Conservation (phyloP, 768 basidiomycete species). For the Termitomyces sp. region DNA sequence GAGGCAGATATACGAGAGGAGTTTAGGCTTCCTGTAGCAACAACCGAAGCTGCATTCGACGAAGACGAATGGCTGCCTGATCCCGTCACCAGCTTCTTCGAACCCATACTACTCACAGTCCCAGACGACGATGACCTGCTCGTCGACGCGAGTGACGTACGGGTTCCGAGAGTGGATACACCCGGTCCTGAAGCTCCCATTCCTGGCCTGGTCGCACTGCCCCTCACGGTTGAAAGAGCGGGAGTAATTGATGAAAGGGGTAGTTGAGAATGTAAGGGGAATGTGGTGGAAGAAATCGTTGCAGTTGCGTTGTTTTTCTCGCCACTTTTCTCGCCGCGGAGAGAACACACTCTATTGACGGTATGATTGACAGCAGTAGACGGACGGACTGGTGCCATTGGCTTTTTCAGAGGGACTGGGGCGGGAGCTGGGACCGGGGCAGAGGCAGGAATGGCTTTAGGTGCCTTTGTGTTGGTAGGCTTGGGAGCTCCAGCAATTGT, state of each 20-base stretch:
- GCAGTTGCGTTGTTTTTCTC: slow-evolving; percentile 12
- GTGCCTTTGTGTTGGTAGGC: not conserved
- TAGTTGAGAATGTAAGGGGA: slow-evolving; percentile 14
- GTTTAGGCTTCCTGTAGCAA: slow-evolving; percentile 12
- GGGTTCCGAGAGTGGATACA: slow-evolving; percentile 43
- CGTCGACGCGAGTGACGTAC: slow-evolving; percentile 21
- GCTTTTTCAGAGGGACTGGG: slow-evolving; percentile 11
- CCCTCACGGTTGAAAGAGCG: slow-evolving; percentile 3
- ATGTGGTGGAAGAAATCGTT: slow-evolving; percentile 15
- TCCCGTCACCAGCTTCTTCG: slow-evolving; percentile 21
- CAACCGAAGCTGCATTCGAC: not conserved
- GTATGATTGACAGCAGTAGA: slow-evolving; percentile 16
- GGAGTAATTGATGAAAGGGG: slow-evolving; percentile 18
- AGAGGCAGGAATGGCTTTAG: slow-evolving; percentile 18
- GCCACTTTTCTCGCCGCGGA: slow-evolving; percentile 13
- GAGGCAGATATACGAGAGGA: slow-evolving; percentile 19
- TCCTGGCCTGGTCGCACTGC: slow-evolving; percentile 5
- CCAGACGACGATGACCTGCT: slow-evolving; percentile 19
- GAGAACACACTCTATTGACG: slow-evolving; percentile 12
- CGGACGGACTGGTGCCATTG: slow-evolving; percentile 13
- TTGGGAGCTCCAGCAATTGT: not conserved
- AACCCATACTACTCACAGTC: slow-evolving; percentile 30
- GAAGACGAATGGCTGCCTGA: slow-evolving; percentile 2
- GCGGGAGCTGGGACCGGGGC: slow-evolving; percentile 10
- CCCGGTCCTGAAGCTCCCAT: slow-evolving; percentile 18